Evolutionary conservation across 371 early-diverging fungal genomes (phyloP), one percentile per base, ranked within the genome.

Genomic region (Dichotomocladium elegans): DNA sequence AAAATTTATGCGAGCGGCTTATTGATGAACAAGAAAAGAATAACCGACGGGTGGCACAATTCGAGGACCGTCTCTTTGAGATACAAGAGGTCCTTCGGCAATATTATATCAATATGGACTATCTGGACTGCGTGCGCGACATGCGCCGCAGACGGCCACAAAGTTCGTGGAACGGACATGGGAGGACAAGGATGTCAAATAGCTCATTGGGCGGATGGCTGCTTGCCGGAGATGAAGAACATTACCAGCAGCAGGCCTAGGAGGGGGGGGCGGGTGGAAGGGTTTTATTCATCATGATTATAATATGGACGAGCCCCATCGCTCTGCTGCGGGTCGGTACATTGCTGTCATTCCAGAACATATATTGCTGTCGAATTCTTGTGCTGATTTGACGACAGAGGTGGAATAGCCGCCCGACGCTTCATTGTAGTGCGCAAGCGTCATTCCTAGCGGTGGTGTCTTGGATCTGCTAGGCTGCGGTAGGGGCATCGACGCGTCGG

Each of bases 371-470:
- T 61, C 52, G 7, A 66, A 37, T 43, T 63, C 58, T 33, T 75
- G 42, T 25, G 65, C 41, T 0, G 66, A 57, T 21, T 57, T 66
- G 15, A 75, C 51, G 31, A 68, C 66, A 15, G 68, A 60, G 7
- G 74, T 51, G 3, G 60, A 52, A 44, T 73, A 71, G 12, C 64
- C 50, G 4, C 73, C 73, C 22, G 63, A 53, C 12, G 56, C 42
- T 22, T 66, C 46, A 50, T 73, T 55, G 41, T 63, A 77, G 42
- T 77, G 77, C 7, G 71, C 58, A 10, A 77, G 42, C 10, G 77
- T 77, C 77, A 77, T 77, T 19, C 77, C 65, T 9, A 77, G 53
- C 8, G 73, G 77, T 47, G 77, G 77, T 2, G 72, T 72, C 0
- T 55, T 60, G 9, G 70, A 64, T 54, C 76, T 59, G n/a, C 47